phyloP scores from a whole-genome alignment of 129 eudicot genomes.

The Glebionis coronaria region DNA sequence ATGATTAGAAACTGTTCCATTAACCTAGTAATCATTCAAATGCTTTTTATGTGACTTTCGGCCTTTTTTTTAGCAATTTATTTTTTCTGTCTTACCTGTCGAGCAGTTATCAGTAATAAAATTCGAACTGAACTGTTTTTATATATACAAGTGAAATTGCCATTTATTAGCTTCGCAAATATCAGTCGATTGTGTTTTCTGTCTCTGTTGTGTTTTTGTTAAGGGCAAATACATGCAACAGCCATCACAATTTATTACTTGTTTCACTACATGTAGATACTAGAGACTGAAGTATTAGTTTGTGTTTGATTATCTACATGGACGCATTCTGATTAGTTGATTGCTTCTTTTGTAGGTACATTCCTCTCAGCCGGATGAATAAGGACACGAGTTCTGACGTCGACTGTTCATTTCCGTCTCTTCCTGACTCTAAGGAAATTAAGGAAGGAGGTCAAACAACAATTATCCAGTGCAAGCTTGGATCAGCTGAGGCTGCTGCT shows the following conservation, averaged over 20 bases:
- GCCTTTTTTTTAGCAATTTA: not conserved
- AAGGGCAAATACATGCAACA: no score
- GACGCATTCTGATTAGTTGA: not conserved
- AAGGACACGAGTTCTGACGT: conserved; percentile 34
- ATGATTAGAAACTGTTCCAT: no score
- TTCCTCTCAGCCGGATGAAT: conserved; percentile 69
- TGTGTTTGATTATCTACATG: not conserved
- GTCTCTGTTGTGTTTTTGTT: no score
- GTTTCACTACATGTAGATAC: no score
- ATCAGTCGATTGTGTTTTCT: no score
- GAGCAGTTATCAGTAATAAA: no score
- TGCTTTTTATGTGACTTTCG: not conserved
- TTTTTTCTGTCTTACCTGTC: not conserved
- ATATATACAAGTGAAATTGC: no score
- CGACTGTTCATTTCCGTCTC: conserved; percentile 53
- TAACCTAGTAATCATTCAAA: not conserved
- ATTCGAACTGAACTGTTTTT: no score
- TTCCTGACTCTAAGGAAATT: conserved; percentile 54
- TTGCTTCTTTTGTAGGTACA: conserved; percentile 51
- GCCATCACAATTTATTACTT: no score
- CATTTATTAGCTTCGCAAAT: no score
- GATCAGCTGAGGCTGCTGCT: conserved; percentile 70
- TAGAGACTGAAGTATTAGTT: no score
- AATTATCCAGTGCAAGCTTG: conserved; percentile 59
- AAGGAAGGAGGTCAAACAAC: conserved; percentile 55